Conservation (phyloP, 2,329 filamentous ascomycete genomes). For the Colletotrichum endophyticum region DNA sequence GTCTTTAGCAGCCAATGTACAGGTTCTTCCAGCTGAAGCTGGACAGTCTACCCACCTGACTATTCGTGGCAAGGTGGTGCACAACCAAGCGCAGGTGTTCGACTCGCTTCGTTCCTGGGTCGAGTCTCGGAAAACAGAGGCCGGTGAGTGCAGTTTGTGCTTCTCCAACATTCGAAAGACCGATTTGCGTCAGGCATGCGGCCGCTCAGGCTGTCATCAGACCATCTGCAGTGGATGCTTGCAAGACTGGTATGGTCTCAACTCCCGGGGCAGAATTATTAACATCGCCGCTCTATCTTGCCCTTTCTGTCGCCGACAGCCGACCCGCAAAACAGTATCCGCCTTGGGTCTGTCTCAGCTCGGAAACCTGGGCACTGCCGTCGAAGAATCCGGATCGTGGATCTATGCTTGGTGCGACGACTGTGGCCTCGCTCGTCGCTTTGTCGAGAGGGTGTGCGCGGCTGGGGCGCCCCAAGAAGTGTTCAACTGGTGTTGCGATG, state of each 20-base stretch:
- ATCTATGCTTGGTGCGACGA: constrained; percentile 53
- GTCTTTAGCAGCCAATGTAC: constrained; percentile 39
- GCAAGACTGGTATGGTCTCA: constrained; percentile 51
- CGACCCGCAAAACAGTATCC: constrained; percentile 39
- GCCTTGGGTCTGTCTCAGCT: constrained; percentile 42
- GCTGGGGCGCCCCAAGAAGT: constrained; percentile 41
- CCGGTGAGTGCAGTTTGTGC: constrained; percentile 49
- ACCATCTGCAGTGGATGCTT: constrained; percentile 46
- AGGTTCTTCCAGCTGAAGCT: constrained; percentile 32
- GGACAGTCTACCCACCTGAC: constrained; percentile 27
- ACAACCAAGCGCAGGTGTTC: constrained; percentile 40
- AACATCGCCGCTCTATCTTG: constrained; percentile 53
- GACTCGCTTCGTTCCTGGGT: constrained; percentile 41
- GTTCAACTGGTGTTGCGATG: constrained; percentile 44
- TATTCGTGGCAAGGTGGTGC: constrained; percentile 44
- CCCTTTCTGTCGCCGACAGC: constrained; percentile 54
- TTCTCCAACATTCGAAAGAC: constrained; percentile 41
- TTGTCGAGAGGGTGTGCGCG: constrained; percentile 48
- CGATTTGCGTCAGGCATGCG: constrained; percentile 46
- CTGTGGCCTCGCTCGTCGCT: constrained; percentile 46
- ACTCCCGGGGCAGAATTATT: constrained; percentile 45
- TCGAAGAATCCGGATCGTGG: constrained; percentile 44
- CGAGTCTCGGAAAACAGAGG: constrained; percentile 37
- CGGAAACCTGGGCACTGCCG: constrained; percentile 39
- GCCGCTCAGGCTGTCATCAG: constrained; percentile 48